These are phyloP conservation scores for Geotrichum histeridarum DNA, from an alignment of 1,139 yeast species.

Conservation along the genomic window DNA sequence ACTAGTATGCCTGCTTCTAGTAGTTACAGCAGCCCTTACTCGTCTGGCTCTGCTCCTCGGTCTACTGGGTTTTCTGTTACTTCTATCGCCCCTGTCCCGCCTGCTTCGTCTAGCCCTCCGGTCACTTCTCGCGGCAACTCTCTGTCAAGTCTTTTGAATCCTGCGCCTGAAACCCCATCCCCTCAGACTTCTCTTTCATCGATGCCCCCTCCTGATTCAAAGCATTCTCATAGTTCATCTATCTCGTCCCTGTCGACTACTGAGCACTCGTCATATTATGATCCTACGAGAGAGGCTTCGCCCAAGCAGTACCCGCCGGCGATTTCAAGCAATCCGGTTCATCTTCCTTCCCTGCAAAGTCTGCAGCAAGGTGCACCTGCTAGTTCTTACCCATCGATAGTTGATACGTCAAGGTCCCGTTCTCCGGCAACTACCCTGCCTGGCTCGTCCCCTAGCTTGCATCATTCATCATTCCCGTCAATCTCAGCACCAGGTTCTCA, in stretches of 20 bases:
- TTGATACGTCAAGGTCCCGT: not conserved
- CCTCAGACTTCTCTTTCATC: not conserved
- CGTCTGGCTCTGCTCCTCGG: not conserved
- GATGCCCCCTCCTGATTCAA: not conserved
- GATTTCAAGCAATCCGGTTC: conserved; percentile 5
- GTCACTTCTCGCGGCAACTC: conserved; percentile 11
- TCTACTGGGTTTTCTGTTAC: not conserved
- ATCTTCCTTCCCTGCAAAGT: conserved; percentile 13
- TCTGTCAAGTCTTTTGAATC: conserved; percentile 15
- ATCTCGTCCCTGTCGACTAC: not conserved
- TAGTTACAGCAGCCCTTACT: not conserved
- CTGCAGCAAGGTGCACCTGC: not conserved
- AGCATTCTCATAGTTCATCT: not conserved
- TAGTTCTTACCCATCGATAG: conserved; percentile 2
- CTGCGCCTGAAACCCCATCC: conserved; percentile 3
- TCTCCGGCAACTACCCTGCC: not conserved
- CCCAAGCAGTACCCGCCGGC: conserved; percentile 3
- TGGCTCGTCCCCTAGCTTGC: not conserved
- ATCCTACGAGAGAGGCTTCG: conserved; percentile 6
- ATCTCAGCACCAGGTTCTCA: not conserved
- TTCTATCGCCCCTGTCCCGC: not conserved
- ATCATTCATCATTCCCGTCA: not conserved
- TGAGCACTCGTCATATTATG: not conserved
- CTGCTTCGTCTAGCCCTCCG: not conserved
- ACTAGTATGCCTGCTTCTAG: conserved; percentile 11